These are phyloP conservation scores for Aureobasidium subglaciale DNA, from an alignment of 2,329 filamentous ascomycete species.

Conservation along the genomic window DNA sequence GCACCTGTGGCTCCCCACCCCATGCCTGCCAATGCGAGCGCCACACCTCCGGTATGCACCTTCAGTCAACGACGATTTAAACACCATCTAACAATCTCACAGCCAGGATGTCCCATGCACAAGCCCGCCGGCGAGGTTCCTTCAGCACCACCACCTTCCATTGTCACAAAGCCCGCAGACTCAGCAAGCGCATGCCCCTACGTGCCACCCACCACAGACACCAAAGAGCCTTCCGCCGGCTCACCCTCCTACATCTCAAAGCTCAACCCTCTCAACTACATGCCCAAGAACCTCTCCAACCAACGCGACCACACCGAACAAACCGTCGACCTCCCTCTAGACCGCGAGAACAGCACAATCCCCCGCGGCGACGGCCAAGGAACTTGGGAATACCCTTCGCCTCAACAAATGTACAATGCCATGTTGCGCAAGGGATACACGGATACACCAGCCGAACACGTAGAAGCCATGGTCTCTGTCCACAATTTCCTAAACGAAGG, in stretches of 20 bases:
- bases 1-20: conserved; percentile 40
- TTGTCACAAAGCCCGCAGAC: conserved; percentile 21
- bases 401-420: conserved; percentile 99
- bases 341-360: conserved; percentile 80
- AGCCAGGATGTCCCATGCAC: conserved; percentile 68
- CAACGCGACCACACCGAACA: conserved; percentile 63
- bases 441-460: conserved; percentile 85
- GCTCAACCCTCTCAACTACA: conserved; percentile 83
- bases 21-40: conserved; percentile 37
- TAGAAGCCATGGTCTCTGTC: conserved; percentile 94
- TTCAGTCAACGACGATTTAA: conserved; percentile 3
- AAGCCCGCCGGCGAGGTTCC: conserved; percentile 32
- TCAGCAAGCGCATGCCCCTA: conserved; percentile 45
- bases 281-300: conserved; percentile 84
- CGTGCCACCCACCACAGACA: conserved; percentile 34
- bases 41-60: conserved; percentile 49
- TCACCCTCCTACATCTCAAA: conserved; percentile 53
- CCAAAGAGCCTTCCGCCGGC: conserved; percentile 24
- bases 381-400: conserved; percentile 96
- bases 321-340: conserved; percentile 64
- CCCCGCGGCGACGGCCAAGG: conserved; percentile 69
- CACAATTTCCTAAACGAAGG: conserved; percentile 99
- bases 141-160: conserved; percentile 28
- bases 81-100: conserved; percentile 21
- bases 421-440: conserved; percentile 92